Evolutionary conservation across 1,284 basidiomycete species (phyloP), one percentile per base, ranked within the genome.

Genomic region (Rhodotorula sp.): DNA sequence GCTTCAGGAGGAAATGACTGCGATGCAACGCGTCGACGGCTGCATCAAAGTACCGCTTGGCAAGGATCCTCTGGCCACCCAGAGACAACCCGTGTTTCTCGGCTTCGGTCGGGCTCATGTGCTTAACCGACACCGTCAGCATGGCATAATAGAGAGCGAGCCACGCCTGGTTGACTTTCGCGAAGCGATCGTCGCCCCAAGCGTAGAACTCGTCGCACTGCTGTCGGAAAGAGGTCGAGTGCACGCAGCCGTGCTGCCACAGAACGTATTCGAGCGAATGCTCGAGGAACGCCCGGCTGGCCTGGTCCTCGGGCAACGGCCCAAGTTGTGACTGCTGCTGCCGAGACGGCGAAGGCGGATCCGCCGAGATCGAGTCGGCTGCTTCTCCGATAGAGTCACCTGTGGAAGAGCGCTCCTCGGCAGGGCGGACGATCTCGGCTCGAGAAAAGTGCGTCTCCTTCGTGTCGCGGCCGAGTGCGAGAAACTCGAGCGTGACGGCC

Each of bases 401-500:
- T 10, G 14, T 26, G n/a, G 53, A 29, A 1, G 53, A 54, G 12
- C 29, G 53, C 12, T 42, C 48, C 12, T 53, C 15, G 24, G 60
- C 29, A 12, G 71, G 67, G 14, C 74, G 69, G 2, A 67, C 64
- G 1, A 75, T 56, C 30, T 64, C 67, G 7, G 71, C 60, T 10
- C 74, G 71, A 20, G 55, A 60, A n/a, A 67, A 61, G 49, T 75
- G 74, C 5, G 67, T 69, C 45, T 68, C 64, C 60, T 73, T 70
- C n/a, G 71, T 61, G 53, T 75, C 74, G 14, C 71, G 71, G 8
- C 74, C 74, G 56, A 75, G 69, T 18, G 74, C 73, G 49, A 75
- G 69, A 15, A 67, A 75, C 51, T 75, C 74, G 26, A 75, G 59
- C 15, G 67, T 67, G 0, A 71, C 69, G 6, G 74, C 74, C 26